Percentiles rank a stretch among this genome's conserved stretches.
Conservation (phyloP, 2,329 filamentous ascomycete genomes). For the Sarocladium kiliense region DNA sequence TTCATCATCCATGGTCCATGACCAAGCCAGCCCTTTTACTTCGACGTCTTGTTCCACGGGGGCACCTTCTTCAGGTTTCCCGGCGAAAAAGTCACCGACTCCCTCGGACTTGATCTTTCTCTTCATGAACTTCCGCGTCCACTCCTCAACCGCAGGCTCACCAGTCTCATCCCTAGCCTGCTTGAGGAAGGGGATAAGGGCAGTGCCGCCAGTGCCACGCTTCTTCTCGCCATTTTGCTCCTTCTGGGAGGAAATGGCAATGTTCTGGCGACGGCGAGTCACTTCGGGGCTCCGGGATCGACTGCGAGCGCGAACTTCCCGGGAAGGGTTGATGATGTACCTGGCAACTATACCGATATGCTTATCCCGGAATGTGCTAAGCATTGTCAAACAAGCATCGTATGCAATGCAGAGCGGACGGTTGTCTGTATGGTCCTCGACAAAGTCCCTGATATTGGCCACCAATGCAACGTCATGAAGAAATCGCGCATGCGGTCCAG, state of each 20-base stretch:
- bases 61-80: slow-evolving; percentile 43
- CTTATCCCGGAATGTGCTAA: slow-evolving; percentile 73
- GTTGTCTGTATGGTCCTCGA: slow-evolving; percentile 57
- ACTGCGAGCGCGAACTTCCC: slow-evolving; percentile 62
- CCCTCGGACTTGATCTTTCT: slow-evolving; percentile 44
- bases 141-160: slow-evolving; percentile 73
- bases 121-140: slow-evolving; percentile 55
- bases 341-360: slow-evolving; percentile 95
- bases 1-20: slow-evolving; percentile 83
- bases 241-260: slow-evolving; percentile 54
- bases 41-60: slow-evolving; percentile 39
- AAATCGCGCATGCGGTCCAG: slow-evolving; percentile 84
- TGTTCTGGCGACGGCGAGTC: slow-evolving; percentile 49
- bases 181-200: slow-evolving; percentile 91
- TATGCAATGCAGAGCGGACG: slow-evolving; percentile 71
- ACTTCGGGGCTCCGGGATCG: slow-evolving; percentile 53
- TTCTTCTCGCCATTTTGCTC: slow-evolving; percentile 51
- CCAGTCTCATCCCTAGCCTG: slow-evolving; percentile 95
- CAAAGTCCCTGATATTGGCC: slow-evolving; percentile 83
- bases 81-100: slow-evolving; percentile 52
- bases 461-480: slow-evolving; percentile 72
- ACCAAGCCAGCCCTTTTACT: slow-evolving; percentile 68
- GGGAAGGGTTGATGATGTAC: slow-evolving; percentile 88
- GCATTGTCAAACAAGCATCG: slow-evolving; percentile 77
- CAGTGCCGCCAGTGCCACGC: slow-evolving; percentile 81